Conservation (phyloP, 805 yeast species). For the Lipomyces sp. region DNA sequence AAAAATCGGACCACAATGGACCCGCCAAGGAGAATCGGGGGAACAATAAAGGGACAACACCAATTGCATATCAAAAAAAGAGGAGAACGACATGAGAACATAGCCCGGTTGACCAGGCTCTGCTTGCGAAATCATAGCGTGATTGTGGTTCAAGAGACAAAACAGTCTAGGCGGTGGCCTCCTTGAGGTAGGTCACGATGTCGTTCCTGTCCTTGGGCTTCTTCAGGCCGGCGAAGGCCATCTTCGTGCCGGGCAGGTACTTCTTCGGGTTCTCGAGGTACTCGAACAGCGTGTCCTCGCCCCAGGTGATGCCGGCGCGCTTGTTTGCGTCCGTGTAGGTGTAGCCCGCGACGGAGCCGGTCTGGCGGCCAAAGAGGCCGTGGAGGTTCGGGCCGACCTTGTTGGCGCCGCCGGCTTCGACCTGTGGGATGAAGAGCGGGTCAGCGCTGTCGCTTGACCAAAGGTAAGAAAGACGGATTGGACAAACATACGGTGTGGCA, state of each 20-base stretch:
- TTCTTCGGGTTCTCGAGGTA: conserved; percentile 99
- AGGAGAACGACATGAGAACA: too few species aligned
- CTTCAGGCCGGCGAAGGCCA: conserved; percentile 99
- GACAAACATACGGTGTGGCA: conserved; percentile 77
- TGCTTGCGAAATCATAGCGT: too few species aligned
- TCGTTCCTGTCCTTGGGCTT: conserved; percentile 99
- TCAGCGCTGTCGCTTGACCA: neutral
- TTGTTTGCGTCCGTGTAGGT: conserved; percentile 98
- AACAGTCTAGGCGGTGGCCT: conserved; percentile 37
- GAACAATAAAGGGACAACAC: too few species aligned
- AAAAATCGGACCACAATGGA: too few species aligned
- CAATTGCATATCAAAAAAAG: too few species aligned
- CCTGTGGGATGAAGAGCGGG: conserved; percentile 4
- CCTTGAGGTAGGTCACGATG: conserved; percentile 64
- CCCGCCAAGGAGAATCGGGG: too few species aligned
- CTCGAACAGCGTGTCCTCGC: conserved; percentile 82
- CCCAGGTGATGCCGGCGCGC: conserved; percentile 89
- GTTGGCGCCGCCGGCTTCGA: conserved; percentile 90
- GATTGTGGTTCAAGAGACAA: too few species aligned
- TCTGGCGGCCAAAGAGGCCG: conserved; percentile 88
- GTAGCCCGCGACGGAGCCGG: conserved; percentile 90
- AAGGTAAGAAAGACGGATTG: neutral
- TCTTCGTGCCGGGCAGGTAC: conserved; percentile 99
- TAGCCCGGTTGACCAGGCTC: too few species aligned
- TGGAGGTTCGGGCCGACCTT: conserved; percentile 98